phyloP scores from a whole-genome alignment of 2,329 filamentous ascomycete genomes.

The Colletotrichum noveboracense region DNA sequence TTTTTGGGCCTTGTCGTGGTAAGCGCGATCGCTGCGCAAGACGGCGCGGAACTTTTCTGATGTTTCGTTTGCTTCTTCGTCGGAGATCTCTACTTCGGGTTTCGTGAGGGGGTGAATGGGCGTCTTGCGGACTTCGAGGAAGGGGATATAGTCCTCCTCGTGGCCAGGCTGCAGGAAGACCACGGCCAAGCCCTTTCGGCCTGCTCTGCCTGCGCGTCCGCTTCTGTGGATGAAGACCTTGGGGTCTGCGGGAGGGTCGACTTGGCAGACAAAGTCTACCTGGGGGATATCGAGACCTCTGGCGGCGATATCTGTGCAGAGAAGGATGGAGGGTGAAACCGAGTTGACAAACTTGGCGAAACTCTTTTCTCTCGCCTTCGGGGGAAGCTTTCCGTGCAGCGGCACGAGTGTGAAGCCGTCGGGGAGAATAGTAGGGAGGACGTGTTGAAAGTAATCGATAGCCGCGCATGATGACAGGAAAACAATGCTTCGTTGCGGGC shows the following conservation, averaged over 20 bases:
- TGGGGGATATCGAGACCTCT: slow-evolving; percentile 90
- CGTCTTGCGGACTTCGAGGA: slow-evolving; percentile 86
- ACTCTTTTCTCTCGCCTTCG: slow-evolving; percentile 87
- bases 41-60: slow-evolving; percentile 67
- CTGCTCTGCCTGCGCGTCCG: slow-evolving; percentile 88
- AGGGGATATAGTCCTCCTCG: slow-evolving; percentile 90
- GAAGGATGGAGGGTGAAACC: slow-evolving; percentile 76
- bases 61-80: slow-evolving; percentile 62
- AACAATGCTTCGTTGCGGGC: slow-evolving; percentile 84
- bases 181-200: slow-evolving; percentile 82
- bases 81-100: slow-evolving; percentile 61
- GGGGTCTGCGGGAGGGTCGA: slow-evolving; percentile 83
- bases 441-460: slow-evolving; percentile 90
- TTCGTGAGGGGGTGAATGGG: slow-evolving; percentile 71
- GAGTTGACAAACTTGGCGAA: slow-evolving; percentile 81
- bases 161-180: slow-evolving; percentile 84
- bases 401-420: slow-evolving; percentile 73
- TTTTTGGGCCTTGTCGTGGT: slow-evolving; percentile 88
- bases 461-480: slow-evolving; percentile 94
- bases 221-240: slow-evolving; percentile 96
- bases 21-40: slow-evolving; percentile 54
- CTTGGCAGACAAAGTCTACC: slow-evolving; percentile 88
- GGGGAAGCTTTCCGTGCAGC: slow-evolving; percentile 89
- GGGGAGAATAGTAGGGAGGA: slow-evolving; percentile 77
- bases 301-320: slow-evolving; percentile 93